Evolutionary conservation across 2,329 filamentous ascomycete species (phyloP), one percentile per base, ranked within the genome.

Genomic region (Alternaria ventricosa): DNA sequence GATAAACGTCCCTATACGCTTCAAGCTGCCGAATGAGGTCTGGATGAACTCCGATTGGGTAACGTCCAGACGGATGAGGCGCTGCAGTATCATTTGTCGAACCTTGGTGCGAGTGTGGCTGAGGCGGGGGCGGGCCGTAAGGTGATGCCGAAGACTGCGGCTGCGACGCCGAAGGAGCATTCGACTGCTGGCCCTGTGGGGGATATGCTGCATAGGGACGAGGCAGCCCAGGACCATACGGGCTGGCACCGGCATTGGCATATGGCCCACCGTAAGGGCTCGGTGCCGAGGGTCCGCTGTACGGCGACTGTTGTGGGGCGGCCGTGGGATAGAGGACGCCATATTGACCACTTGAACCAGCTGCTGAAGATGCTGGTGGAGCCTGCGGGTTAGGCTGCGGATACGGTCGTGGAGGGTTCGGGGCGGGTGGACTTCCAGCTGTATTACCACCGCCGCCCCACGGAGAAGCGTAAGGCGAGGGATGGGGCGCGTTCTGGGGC

Each of bases 391-490:
- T 72, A 10, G 73, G 61, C 25, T 65, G 70, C 8, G 73, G 72
- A 63, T 78, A 79, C 10, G 78, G 73, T 3, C 72, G 73, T n/a
- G 75, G 72, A 22, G 75, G 69, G 55, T 69, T 71, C 41, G 68
- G 67, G 20, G 63, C 69, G 22, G 70, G 47, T 22, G 74, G 73
- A 36, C 72, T 75, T n/a, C 71, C 73, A 43, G 71, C 70, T 12
- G 69, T 56, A 46, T 73, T 74, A 3, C 76, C 71, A 4, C 76
- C 75, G 41, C 76, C 76, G 22, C 71, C 77, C 78, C 77, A 80
- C 4, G 78, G 78, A 11, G 78, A 80, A 4, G 76, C 73, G 50
- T 79, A 79, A 13, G 78, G 76, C 9, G 77, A 78, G 20, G 75
- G 71, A 28, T 71, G 68, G 9, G 76, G 69, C 2, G 69, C 71